Evolutionary conservation across 805 yeast species (phyloP), one percentile per base, ranked within the genome.

Genomic region (Priceomyces castillae): DNA sequence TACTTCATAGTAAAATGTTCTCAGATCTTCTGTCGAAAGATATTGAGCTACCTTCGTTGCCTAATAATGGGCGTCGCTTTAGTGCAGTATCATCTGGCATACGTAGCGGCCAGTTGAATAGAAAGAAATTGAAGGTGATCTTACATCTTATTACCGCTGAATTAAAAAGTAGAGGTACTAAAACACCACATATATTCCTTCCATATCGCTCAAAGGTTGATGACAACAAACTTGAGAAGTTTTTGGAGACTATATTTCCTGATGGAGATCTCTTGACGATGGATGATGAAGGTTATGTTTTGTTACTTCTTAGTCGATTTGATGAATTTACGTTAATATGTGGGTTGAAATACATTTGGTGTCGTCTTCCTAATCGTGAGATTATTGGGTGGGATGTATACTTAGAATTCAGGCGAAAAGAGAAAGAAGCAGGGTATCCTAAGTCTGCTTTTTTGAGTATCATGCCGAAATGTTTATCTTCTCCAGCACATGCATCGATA

Each of bases 381-480:
- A 74, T 90, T 23, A 81, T 90, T 35, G 94, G 96, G 0, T 89
- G 96, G 95, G 84, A 82, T 43, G 80, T 88, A 0, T 90, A 90
- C 61, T 69, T 81, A 19, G 79, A 82, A 44, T 90, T 84, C 59
- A 82, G 76, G 51, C 69, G 76, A 17, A 67, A 77, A 39, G 96
- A 89, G 57, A 71, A 71, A 31, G 82, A 81, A 42, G 78, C 80
- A 1, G 78, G 80, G 5, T 86, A 71, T 56, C 90, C 94, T 1
- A 75, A 77, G 51, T 78, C 76, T 47, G 87, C 96, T 0, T 90
- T 90, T 57, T 64, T 86, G 35, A 83, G 83, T 40, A 78, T 85
- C 44, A 86, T 90, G 88, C 96, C 96, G 1, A 81, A 81, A 48
- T 86, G 95, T 62, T 70, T 88, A 17, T 77, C 84, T 2, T 82